Percentiles rank a stretch among this genome's conserved stretches.
phyloP scores from a whole-genome alignment of 768 basidiomycete species.

The Boletus reticuloceps region DNA sequence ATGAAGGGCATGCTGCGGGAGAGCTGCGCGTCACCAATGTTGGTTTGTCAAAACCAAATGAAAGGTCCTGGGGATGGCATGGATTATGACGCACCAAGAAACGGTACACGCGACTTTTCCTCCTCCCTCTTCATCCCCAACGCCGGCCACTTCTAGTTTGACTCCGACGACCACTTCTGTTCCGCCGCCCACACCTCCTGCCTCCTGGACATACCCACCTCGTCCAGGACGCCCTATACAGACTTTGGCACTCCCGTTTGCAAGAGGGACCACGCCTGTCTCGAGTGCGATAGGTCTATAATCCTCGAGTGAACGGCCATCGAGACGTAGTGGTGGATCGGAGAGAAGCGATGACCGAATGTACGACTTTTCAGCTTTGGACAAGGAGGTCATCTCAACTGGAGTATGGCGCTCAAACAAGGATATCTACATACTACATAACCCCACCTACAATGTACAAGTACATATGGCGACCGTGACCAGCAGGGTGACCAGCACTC shows the following conservation, averaged over 20 bases:
- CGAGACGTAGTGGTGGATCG: slow-evolving; percentile 62
- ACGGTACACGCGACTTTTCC: slow-evolving; percentile 68
- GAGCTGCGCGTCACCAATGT: slow-evolving; percentile 51
- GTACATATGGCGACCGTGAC: too few relatives aligned
- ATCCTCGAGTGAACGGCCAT: slow-evolving; percentile 67
- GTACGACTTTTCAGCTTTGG: slow-evolving; percentile 80
- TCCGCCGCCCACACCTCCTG: slow-evolving; percentile 69
- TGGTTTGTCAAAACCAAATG: slow-evolving; percentile 1
- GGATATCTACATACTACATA: too few relatives aligned
- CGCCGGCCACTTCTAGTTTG: slow-evolving; percentile 72
- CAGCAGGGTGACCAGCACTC: too few relatives aligned
- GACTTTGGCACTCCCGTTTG: slow-evolving; percentile 81
- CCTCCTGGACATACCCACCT: slow-evolving; percentile 72
- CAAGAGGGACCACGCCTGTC: slow-evolving; percentile 74
- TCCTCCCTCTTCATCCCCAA: slow-evolving; percentile 45
- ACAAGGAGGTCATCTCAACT: slow-evolving; percentile 36
- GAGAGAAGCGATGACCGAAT: slow-evolving; percentile 64
- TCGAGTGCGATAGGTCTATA: slow-evolving; percentile 71
- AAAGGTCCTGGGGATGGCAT: background rate
- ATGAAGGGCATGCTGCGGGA: slow-evolving; percentile 74
- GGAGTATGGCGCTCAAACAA: too few relatives aligned
- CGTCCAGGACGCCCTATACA: slow-evolving; percentile 66
- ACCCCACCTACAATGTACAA: too few relatives aligned
- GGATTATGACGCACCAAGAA: slow-evolving; percentile 63
- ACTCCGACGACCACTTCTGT: slow-evolving; percentile 79